Conservation (phyloP, 148 eudicot species). For the Rhododendron williamsianum region DNA sequence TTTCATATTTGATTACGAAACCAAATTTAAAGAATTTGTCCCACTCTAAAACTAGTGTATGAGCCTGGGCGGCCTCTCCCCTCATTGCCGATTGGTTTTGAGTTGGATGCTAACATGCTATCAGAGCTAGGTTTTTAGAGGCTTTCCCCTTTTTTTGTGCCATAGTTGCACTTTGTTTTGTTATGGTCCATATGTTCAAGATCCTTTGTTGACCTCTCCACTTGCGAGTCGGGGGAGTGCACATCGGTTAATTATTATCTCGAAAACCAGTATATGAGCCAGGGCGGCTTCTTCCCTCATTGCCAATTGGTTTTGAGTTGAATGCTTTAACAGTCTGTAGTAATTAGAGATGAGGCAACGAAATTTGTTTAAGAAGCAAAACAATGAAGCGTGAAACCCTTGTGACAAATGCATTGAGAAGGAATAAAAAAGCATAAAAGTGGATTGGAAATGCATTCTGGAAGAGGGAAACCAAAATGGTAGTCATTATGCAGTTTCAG, state of each 20-base stretch:
- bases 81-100: not conserved
- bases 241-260: not conserved
- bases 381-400: not conserved
- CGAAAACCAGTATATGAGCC: not conserved
- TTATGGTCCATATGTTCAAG: not conserved
- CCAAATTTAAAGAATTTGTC: not conserved
- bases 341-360: not conserved
- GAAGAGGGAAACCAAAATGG: not conserved
- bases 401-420: not conserved
- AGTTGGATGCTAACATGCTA: not conserved
- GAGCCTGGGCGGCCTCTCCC: not conserved
- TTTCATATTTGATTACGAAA: not conserved
- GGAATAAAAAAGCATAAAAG: constrained; percentile 1
- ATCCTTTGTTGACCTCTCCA: not conserved
- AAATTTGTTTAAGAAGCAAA: not conserved
- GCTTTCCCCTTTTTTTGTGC: not conserved
- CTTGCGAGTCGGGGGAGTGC: not conserved
- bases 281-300: not conserved
- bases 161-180: not conserved
- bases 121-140: not conserved
- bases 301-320: too few species aligned
- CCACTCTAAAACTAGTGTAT: not conserved
- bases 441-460: not conserved
- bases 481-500: not conserved
- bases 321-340: too few species aligned